Base-by-base conservation (phyloP, 495 filamentous ascomycete genomes). In the Penicillium dipodomyicola region DNA sequence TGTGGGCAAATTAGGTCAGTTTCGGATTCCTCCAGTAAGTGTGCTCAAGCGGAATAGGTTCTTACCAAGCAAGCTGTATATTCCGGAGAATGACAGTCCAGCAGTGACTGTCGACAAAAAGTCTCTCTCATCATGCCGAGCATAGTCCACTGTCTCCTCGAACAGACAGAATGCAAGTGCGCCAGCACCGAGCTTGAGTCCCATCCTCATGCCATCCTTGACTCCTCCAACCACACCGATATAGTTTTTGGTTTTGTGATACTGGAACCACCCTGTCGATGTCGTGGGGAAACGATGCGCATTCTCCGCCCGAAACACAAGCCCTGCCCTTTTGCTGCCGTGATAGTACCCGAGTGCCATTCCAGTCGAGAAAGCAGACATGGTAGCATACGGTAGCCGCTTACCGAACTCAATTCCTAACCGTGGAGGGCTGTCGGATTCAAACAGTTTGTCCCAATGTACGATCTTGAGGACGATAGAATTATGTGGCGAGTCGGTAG, bases 161-260 rank as follows among this genome's bases (percentile, higher is more conserved):
- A 91, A 82, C 2, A 82, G 72, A 55, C 69, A 92, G 83, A 78
- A 96, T 84, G 62, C 84, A 67, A 58, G 78, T 72, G 51, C 82
- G 77, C 88, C 90, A 83, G 48, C 73, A 15, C 78, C 80, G 14
- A 96, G 67, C 64, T 81, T 87, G n/a, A 71, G 65, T 5, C 88
- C 93, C 82, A 91, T 87, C 63, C 82, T 86, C 40, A 89, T 51
- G 0, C 90, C 95, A 66, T 92, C 90, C 59, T 81, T 82, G 12
- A 92, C 71, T 0, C 87, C 94, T 3, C 88, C 90, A 11, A 86
- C 79, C 47, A 87, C 81, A 6, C 86, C 73, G 54, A 89, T 82
- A 74, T 97, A 97, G 69, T 96, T 97, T 74, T 97, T 97, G 64
- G 84, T 90, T 72, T 96, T 97, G 73, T 97, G 95, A 68, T 98